phyloP scores from a whole-genome alignment of 1,284 basidiomycete genomes.

The Malassezia sympodialis region DNA sequence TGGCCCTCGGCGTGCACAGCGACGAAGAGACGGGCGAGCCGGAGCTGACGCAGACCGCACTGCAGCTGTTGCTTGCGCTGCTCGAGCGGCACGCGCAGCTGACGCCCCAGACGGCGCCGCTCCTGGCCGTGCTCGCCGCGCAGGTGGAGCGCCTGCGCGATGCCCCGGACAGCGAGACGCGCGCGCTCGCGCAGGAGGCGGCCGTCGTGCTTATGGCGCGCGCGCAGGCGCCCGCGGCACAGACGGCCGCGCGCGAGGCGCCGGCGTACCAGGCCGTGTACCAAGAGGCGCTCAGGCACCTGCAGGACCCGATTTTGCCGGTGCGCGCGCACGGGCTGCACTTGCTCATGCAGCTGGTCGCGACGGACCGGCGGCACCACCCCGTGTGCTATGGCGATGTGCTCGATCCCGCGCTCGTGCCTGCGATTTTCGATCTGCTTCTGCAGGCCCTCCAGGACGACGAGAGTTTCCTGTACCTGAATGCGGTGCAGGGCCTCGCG shows the following conservation, averaged over 20 bases:
- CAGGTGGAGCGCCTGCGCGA: slow-evolving; percentile 28
- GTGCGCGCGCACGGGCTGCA: slow-evolving; percentile 74
- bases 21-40: slow-evolving; percentile 18
- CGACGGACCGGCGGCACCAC: slow-evolving; percentile 5
- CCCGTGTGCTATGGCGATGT: slow-evolving; percentile 9
- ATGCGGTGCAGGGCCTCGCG: slow-evolving; percentile 78
- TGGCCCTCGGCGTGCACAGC: slow-evolving; percentile 20
- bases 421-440: slow-evolving; percentile 77
- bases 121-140: slow-evolving; percentile 32
- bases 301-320: slow-evolving; percentile 87
- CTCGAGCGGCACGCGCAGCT: slow-evolving; percentile 29
- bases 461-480: slow-evolving; percentile 88
- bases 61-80: slow-evolving; percentile 36
- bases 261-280: slow-evolving; percentile 51
- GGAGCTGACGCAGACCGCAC: slow-evolving; percentile 28
- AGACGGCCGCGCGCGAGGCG: background rate
- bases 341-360: slow-evolving; percentile 35
- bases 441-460: slow-evolving; percentile 76
- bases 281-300: slow-evolving; percentile 71
- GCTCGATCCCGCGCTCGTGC: slow-evolving; percentile 54
- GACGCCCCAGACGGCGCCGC: slow-evolving; percentile 20
- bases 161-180: slow-evolving; percentile 40
- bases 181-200: slow-evolving; percentile 63
- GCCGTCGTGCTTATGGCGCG: slow-evolving; percentile 67
- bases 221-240: slow-evolving; percentile 42